phyloP scores from a whole-genome alignment of 176 grass and related monocot species.

The Stipa capillata region DNA sequence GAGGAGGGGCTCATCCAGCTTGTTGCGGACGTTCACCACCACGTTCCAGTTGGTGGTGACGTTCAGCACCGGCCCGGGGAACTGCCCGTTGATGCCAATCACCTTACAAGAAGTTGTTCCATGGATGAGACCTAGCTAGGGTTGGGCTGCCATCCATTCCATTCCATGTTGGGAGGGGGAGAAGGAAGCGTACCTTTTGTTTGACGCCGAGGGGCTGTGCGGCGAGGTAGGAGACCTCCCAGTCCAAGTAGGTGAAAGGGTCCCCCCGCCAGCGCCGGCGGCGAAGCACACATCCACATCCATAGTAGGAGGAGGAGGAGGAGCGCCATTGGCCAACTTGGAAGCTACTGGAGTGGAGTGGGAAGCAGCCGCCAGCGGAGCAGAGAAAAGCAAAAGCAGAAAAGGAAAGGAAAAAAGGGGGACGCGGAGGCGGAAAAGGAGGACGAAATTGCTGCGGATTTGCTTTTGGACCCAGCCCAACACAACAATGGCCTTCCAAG shows the following conservation, averaged over 20 bases:
- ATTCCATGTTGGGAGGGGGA: background rate
- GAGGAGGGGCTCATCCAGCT: conserved; percentile 85
- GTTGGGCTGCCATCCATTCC: too few relatives aligned
- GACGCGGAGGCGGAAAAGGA: background rate
- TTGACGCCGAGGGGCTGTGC: conserved; percentile 66
- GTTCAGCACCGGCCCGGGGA: conserved; percentile 70
- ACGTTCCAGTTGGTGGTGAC: conserved; percentile 96
- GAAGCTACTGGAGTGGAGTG: background rate
- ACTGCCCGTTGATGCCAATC: conserved; percentile 75
- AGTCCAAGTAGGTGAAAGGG: conserved; percentile 86
- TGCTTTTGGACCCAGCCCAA: background rate
- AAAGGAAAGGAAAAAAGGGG: background rate
- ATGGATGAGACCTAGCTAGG: too few relatives aligned
- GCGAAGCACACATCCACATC: background rate
- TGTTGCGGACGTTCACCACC: conserved; percentile 75
- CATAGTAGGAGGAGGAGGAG: background rate
- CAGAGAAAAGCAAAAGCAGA: background rate
- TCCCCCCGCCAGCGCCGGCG: conserved; percentile 42
- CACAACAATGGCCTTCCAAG: too few relatives aligned
- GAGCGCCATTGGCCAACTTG: conserved; percentile 9
- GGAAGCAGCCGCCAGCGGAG: too few relatives aligned
- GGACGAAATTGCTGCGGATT: background rate
- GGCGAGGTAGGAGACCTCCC: conserved; percentile 73
- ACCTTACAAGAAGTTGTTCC: too few relatives aligned
- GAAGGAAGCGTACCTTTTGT: conserved; percentile 44